Conservation (phyloP, 2,329 filamentous ascomycete genomes). For the Diaporthe destruens region DNA sequence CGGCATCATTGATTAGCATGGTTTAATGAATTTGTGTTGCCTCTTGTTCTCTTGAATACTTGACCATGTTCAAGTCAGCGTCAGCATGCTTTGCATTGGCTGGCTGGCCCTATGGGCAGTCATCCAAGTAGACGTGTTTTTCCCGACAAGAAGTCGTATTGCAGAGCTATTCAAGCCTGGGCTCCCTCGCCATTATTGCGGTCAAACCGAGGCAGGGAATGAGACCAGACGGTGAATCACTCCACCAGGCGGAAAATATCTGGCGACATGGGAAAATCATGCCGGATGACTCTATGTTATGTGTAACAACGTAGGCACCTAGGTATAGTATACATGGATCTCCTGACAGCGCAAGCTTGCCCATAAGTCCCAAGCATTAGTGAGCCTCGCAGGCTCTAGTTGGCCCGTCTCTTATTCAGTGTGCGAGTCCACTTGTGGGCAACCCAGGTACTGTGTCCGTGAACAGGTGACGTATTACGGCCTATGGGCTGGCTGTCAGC, state of each 20-base stretch:
- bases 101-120: not conserved
- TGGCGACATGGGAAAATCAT: not conserved
- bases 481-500: too few species aligned
- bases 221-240: not conserved
- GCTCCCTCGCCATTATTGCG: not conserved
- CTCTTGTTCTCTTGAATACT: conserved; percentile 5
- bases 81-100: not conserved
- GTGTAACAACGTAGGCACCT: too few species aligned
- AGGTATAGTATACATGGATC: not conserved
- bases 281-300: not conserved
- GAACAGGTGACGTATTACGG: conserved; percentile 8
- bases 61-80: not conserved
- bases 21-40: conserved; percentile 16
- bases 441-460: too few species aligned
- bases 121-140: too few species aligned
- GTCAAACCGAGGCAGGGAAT: too few species aligned
- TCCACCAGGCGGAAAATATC: not conserved
- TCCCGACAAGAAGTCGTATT: too few species aligned
- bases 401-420: not conserved
- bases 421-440: too few species aligned
- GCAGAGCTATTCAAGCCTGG: not conserved
- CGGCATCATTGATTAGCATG: conserved; percentile 1
- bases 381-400: not conserved
- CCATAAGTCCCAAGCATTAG: not conserved
- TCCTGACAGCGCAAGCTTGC: not conserved